These are phyloP conservation scores for Penicilliopsis zonata DNA, from an alignment of 495 filamentous ascomycete genomes.

Conservation along the genomic window DNA sequence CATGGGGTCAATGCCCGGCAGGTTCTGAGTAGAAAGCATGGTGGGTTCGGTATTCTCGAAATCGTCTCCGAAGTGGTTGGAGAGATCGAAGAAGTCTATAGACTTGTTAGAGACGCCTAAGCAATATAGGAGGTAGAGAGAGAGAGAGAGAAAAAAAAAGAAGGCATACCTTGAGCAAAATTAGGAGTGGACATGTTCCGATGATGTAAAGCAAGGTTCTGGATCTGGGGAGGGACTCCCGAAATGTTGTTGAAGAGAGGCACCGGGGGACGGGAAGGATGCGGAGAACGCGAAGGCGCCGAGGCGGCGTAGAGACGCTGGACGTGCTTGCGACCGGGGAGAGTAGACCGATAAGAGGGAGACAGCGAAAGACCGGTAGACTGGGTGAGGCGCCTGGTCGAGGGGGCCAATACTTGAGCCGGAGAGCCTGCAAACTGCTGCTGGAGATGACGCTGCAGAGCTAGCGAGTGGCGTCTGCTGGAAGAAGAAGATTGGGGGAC, in stretches of 20 bases:
- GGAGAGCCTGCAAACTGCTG: conserved; percentile 24
- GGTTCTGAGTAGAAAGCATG: conserved; percentile 17
- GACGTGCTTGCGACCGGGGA: conserved; percentile 23
- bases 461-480: conserved; percentile 23
- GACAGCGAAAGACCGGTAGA: conserved; percentile 25
- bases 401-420: conserved; percentile 23
- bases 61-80: conserved; percentile 13
- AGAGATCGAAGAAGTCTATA: conserved; percentile 24
- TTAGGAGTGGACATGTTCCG: conserved; percentile 32
- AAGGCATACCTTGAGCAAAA: conserved; percentile 18
- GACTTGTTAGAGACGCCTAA: neutral
- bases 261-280: conserved; percentile 36
- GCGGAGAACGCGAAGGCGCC: conserved; percentile 24
- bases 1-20: conserved; percentile 20
- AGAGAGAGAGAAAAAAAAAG: neutral
- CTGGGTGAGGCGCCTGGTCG: conserved; percentile 25
- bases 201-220: conserved; percentile 10
- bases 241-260: conserved; percentile 36
- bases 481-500: conserved; percentile 21
- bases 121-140: neutral
- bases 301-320: conserved; percentile 19
- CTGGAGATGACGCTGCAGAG: conserved; percentile 23
- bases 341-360: conserved; percentile 32
- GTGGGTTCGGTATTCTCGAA: conserved; percentile 10
- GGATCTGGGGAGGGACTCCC: conserved; percentile 16